phyloP scores from a whole-genome alignment of 257 asterid species.

The Solanum chmielewskii region DNA sequence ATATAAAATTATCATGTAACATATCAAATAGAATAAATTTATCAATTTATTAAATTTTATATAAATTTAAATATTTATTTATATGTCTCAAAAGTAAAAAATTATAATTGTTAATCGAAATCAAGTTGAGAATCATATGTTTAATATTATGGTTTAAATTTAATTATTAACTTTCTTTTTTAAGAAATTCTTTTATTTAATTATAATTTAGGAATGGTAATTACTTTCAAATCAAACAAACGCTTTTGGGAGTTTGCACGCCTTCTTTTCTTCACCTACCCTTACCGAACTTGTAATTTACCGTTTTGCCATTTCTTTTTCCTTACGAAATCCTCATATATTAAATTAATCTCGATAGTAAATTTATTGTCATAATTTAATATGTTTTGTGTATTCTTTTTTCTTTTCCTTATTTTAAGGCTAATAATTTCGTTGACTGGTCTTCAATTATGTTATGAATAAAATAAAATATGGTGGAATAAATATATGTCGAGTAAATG shows the following conservation, averaged over 20 bases:
- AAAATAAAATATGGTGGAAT: neutral
- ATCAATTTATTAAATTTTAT: too few relatives aligned
- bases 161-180: neutral
- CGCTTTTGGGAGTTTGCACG: neutral
- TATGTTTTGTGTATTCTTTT: too few relatives aligned
- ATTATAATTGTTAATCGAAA: fast-evolving
- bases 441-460: neutral
- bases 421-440: neutral
- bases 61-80: too few relatives aligned
- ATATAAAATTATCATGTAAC: too few relatives aligned
- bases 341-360: neutral
- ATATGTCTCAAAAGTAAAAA: too few relatives aligned
- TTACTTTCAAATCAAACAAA: neutral
- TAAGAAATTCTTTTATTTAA: neutral
- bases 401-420: neutral
- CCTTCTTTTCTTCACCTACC: neutral
- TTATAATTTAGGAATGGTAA: neutral
- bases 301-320: conserved; percentile 1
- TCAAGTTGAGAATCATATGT: too few relatives aligned
- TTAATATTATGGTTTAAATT: neutral
- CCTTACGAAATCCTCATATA: neutral
- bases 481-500: neutral
- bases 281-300: neutral
- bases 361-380: neutral
- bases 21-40: too few relatives aligned